phyloP scores from a whole-genome alignment of 139 green algal genomes.

The Closterium sp. region DNA sequence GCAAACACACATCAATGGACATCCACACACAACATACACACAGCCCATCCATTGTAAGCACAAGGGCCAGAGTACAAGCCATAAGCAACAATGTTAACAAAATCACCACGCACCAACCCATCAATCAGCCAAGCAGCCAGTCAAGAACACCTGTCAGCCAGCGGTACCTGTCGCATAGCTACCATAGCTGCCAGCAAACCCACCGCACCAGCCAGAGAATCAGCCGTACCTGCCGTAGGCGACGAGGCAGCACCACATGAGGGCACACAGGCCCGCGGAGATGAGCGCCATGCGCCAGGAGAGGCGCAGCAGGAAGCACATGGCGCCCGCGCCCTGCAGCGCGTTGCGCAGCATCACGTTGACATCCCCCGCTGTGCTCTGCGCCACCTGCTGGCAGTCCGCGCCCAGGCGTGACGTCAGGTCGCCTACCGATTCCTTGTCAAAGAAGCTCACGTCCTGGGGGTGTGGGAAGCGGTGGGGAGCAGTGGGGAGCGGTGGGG shows the following conservation, averaged over 20 bases:
- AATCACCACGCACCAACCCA: no score
- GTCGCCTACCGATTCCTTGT: slow-evolving; percentile 30
- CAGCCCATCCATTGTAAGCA: background rate
- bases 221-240: background rate
- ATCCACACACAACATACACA: background rate
- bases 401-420: slow-evolving; percentile 40
- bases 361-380: slow-evolving; percentile 72
- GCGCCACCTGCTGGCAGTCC: slow-evolving; percentile 71
- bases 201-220: no score
- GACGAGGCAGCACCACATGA: slow-evolving; percentile 57
- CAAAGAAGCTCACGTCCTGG: slow-evolving; percentile 53
- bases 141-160: no score
- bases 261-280: slow-evolving; percentile 55
- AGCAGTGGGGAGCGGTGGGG: no score
- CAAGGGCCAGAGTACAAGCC: no score
- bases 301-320: slow-evolving; percentile 35
- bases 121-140: no score
- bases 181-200: no score
- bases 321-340: slow-evolving; percentile 57
- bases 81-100: no score
- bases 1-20: background rate
- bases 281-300: slow-evolving; percentile 64
- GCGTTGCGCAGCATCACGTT: slow-evolving; percentile 79
- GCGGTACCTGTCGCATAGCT: no score
- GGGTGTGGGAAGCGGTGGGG: no score